These are phyloP conservation scores for Aspergillus piperis DNA, from an alignment of 2,329 filamentous ascomycete species.

Conservation along the genomic window DNA sequence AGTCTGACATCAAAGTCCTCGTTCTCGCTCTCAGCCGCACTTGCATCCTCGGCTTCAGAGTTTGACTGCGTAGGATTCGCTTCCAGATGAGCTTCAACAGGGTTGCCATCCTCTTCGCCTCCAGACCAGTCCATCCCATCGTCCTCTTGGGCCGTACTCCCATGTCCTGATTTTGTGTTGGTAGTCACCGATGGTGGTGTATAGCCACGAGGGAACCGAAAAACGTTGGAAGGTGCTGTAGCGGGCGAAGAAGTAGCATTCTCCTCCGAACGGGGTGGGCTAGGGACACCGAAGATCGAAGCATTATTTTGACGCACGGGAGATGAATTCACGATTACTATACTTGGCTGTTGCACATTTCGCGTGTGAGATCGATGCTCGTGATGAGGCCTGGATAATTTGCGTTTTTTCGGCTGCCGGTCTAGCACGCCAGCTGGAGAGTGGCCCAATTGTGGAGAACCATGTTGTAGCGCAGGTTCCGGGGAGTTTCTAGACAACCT, in stretches of 20 bases:
- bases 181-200: slow-evolving; percentile 32
- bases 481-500: background rate
- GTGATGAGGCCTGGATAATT: slow-evolving; percentile 28
- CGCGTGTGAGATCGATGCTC: slow-evolving; percentile 12
- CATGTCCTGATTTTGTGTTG: slow-evolving; percentile 24
- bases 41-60: slow-evolving; percentile 19
- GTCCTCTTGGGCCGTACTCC: slow-evolving; percentile 21
- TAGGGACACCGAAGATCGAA: slow-evolving; percentile 39
- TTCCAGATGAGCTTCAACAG: slow-evolving; percentile 22
- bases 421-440: slow-evolving; percentile 3
- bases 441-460: slow-evolving; percentile 4
- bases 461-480: background rate
- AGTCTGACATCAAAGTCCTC: slow-evolving; percentile 33
- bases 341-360: slow-evolving; percentile 20
- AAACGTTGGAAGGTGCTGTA: slow-evolving; percentile 27
- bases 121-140: slow-evolving; percentile 16
- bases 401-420: slow-evolving; percentile 39
- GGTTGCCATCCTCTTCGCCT: slow-evolving; percentile 17
- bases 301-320: slow-evolving; percentile 8
- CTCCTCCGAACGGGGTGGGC: slow-evolving; percentile 42
- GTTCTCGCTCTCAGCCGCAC: slow-evolving; percentile 5
- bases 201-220: slow-evolving; percentile 41
- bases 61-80: slow-evolving; percentile 19
- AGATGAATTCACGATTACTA: slow-evolving; percentile 31
- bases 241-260: slow-evolving; percentile 30